Percentiles rank a stretch among this genome's conserved stretches.
phyloP scores from a whole-genome alignment of 345 rosid species.

The Pugionium dolabratum region DNA sequence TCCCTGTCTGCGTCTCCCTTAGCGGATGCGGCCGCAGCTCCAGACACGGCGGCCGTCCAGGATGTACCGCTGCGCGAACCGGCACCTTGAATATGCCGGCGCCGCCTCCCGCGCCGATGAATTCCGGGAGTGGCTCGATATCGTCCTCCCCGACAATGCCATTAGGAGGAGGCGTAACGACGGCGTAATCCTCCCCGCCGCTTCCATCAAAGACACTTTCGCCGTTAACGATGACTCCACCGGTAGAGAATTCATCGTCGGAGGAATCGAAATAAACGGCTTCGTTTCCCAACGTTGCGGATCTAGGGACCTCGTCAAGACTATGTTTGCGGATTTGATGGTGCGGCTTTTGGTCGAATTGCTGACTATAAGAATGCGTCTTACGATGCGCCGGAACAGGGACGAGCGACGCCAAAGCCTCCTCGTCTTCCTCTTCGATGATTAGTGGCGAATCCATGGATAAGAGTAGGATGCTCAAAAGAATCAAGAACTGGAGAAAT shows the following conservation, averaged over 20 bases:
- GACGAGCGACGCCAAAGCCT: slow-evolving; percentile 45
- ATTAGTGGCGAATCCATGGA: slow-evolving; percentile 35
- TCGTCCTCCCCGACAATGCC: slow-evolving; percentile 24
- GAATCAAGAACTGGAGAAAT: background rate
- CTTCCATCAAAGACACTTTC: background rate
- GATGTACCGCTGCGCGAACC: slow-evolving; percentile 66
- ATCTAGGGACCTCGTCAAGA: slow-evolving; percentile 52
- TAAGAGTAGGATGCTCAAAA: background rate
- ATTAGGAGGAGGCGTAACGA: slow-evolving; percentile 38
- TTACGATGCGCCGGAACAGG: slow-evolving; percentile 48
- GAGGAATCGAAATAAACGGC: slow-evolving; percentile 46
- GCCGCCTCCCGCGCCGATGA: slow-evolving; percentile 54
- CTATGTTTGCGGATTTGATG: slow-evolving; percentile 57
- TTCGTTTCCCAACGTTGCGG: slow-evolving; percentile 32
- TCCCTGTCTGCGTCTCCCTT: slow-evolving; percentile 88
- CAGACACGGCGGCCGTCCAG: slow-evolving; percentile 70
- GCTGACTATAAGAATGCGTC: slow-evolving; percentile 62
- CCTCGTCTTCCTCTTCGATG: slow-evolving; percentile 59
- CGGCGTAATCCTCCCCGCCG: slow-evolving; percentile 29
- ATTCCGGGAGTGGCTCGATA: slow-evolving; percentile 54
- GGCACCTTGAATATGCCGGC: slow-evolving; percentile 63
- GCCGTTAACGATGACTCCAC: slow-evolving; percentile 15
- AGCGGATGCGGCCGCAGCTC: slow-evolving; percentile 92
- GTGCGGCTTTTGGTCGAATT: slow-evolving; percentile 45
- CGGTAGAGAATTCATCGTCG: slow-evolving; percentile 50